Evolutionary conservation across 345 rosid species (phyloP), one percentile per base, ranked within the genome.

Genomic region (Citrus mangshanensis): DNA sequence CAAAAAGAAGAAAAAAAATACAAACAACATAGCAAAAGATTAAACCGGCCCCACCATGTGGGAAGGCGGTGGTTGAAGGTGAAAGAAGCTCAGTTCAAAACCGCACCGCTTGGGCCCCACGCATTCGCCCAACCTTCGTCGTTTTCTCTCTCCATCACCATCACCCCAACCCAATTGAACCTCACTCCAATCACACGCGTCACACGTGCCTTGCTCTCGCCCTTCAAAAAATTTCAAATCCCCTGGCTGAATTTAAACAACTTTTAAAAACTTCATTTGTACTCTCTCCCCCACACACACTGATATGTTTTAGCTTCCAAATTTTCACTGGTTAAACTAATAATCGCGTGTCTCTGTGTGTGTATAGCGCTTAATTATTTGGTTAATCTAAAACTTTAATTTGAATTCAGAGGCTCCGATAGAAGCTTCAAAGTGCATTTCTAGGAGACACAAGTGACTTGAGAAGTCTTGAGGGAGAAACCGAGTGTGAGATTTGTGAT

Each of bases 21-120:
- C 8, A 42, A 13, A 32, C n/a, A 28, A n/a, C 9, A 5, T 2
- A 18, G 4, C 58, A 54, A 14, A 58, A 55, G 13, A 8, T 34
- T 2, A 0, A 32, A 34, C 21, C 72, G 87, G 80, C 49, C 86
- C 81, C 79, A 68, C 56, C 71, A 64, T 49, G 78, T 64, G 78
- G 42, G 9, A 46, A 3, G 56, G 38, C 1, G 65, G 75, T 55
- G 64, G 75, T 42, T 73, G 64, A 14, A 70, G 46, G 51, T 46
- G 25, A n/a, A 38, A 18, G 19, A 68, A 49, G 37, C 37, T 59
- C 16, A 22, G 67, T 25, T 60, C 54, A 19, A 63, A 61, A 61
- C 27, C 59, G 27, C 70, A 28, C 34, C 51, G 38, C 9, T 7
- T 4, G 56, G 77, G 77, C 12, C 77, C 68, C 77, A 60, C 37